Base-by-base conservation (phyloP, 768 basidiomycete genomes). In the Panellus pusillus region DNA sequence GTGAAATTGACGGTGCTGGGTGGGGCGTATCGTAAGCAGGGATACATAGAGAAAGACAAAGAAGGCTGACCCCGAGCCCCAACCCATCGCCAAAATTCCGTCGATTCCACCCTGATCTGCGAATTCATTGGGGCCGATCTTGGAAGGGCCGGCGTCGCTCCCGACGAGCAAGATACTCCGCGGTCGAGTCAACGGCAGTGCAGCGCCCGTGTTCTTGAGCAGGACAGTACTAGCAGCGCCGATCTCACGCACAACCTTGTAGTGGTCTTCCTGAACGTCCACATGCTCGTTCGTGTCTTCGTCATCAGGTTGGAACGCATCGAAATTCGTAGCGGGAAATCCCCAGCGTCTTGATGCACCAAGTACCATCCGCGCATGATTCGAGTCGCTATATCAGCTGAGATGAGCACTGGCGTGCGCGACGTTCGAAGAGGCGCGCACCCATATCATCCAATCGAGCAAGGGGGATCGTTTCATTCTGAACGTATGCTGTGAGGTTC, bases 41-140 rank as follows among this genome's bases (percentile, higher is more conserved):
- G 20, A 9, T 6, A 5, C 1, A 48, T 28, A 11, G 37, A 9
- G 7, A 19, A 6, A 3, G 17, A 17, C 6, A 5, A 13, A 37
- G 24, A 20, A 11, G 13, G 61, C 71, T 36, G 41, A 76, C 70
- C 91, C 92, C 45, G 86, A 89, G 35, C 92, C 94, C 94, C 94
- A 97, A 13, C 93, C 93, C 86, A 93, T 87, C 8, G 91, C 92
- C 18, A 97, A 76, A 15, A 88, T 77, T 9, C 92, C 92, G 44
- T 78, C 80, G 28, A 74, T 70, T 20, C 85, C 84, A 44, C 79
- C 83, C 60, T 78, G 81, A 58, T 91, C 87, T 8, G 70, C 17
- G 47, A 83, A 91, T 47, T 82, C 78, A 63, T 92, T 93, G 0
- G 91, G 87, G 0, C 91, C 91, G 27, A 75, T 70, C 38, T 61